Evolutionary conservation across 2,329 filamentous ascomycete species (phyloP).

Genomic region (Hypoxylon rubiginosum): DNA sequence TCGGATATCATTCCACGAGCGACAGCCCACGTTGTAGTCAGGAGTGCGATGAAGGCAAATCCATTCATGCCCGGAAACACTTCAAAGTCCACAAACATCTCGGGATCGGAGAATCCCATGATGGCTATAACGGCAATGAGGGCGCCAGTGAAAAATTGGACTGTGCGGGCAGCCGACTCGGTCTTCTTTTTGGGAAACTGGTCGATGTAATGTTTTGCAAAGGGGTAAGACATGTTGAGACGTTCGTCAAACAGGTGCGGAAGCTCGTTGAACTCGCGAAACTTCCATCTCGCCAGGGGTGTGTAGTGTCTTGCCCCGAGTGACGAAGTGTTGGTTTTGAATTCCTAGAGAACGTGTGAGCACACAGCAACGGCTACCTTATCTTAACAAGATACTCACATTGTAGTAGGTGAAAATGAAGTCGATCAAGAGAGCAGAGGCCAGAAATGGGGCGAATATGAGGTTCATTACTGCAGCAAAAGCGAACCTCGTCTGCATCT

Average conservation of each 20-base stretch:
- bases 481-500: conserved; percentile 80
- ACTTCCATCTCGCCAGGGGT: conserved; percentile 96
- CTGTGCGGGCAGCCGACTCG: conserved; percentile 84
- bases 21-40: conserved; percentile 85
- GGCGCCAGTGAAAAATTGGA: conserved; percentile 89
- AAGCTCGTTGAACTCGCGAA: conserved; percentile 97
- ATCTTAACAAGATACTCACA: conserved; percentile 60
- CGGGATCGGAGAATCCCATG: conserved; percentile 88
- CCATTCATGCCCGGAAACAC: conserved; percentile 89
- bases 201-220: conserved; percentile 90
- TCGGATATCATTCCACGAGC: conserved; percentile 87
- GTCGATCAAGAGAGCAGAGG: conserved; percentile 87
- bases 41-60: conserved; percentile 88
- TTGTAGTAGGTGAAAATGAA: conserved; percentile 98
- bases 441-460: conserved; percentile 85
- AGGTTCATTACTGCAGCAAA: conserved; percentile 90
- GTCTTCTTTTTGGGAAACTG: conserved; percentile 97
- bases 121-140: conserved; percentile 87
- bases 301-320: conserved; percentile 93
- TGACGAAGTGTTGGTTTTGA: conserved; percentile 91
- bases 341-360: conserved; percentile 74
- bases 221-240: conserved; percentile 94
- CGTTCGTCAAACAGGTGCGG: conserved; percentile 91
- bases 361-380: background rate
- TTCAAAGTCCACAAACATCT: conserved; percentile 92